phyloP scores from a whole-genome alignment of 345 rosid genomes.

The Orychophragmus violaceus region DNA sequence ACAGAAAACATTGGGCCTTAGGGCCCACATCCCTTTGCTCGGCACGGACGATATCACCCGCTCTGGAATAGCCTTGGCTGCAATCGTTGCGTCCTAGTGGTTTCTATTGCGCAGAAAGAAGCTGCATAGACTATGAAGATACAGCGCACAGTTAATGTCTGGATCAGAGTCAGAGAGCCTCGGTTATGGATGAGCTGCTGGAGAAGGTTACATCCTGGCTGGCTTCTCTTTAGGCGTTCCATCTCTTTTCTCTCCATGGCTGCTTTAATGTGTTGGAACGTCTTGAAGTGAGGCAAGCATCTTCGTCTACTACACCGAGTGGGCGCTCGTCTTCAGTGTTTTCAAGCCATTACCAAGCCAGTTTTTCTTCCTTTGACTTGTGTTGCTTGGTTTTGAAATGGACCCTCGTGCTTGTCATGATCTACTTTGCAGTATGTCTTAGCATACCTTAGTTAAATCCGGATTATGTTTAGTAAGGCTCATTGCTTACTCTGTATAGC shows the following conservation, averaged over 20 bases:
- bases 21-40: too few species aligned
- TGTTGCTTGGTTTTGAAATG: slow-evolving; percentile 43
- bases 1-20: too few species aligned
- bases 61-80: slow-evolving; percentile 58
- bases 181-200: slow-evolving; percentile 80
- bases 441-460: too few species aligned
- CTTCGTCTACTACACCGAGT: slow-evolving; percentile 87
- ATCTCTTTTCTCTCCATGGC: slow-evolving; percentile 54
- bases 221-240: slow-evolving; percentile 70
- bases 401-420: slow-evolving; percentile 70
- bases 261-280: slow-evolving; percentile 56
- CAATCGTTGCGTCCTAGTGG: slow-evolving; percentile 54
- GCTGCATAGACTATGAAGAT: slow-evolving; percentile 24
- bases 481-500: too few species aligned
- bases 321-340: slow-evolving; percentile 2
- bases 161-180: slow-evolving; percentile 33
- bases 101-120: slow-evolving; percentile 44
- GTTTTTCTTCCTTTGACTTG: background rate
- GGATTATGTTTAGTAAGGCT: too few species aligned
- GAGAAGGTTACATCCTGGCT: slow-evolving; percentile 71
- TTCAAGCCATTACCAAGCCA: too few species aligned
- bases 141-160: slow-evolving; percentile 33
- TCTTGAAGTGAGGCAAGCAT: slow-evolving; percentile 46
- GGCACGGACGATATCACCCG: slow-evolving; percentile 74
- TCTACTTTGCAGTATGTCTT: slow-evolving; percentile 80